Conservation (phyloP, 208 protist genomes). For the Acanthamoeba polyphaga region DNA sequence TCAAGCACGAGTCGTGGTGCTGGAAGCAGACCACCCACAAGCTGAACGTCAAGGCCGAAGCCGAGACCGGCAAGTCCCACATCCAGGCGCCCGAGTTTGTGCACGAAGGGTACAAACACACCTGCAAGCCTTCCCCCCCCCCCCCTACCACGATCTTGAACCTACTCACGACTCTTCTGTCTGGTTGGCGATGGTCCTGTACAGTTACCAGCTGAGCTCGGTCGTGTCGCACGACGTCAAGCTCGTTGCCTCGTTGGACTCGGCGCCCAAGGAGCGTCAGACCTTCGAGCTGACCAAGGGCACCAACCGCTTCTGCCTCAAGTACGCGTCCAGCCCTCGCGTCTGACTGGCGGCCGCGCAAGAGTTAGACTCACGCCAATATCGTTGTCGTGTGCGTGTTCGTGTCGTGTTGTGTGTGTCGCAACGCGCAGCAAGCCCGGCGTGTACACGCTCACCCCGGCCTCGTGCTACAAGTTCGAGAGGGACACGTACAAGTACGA, state of each 20-base stretch:
- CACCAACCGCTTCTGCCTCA: constrained; percentile 68
- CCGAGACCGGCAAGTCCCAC: constrained; percentile 42
- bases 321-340: neutral
- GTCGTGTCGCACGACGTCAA: constrained; percentile 64
- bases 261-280: constrained; percentile 9
- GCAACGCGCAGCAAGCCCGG: neutral
- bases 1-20: constrained; percentile 59
- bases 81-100: constrained; percentile 34
- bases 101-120: neutral
- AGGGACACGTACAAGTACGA: constrained; percentile 67
- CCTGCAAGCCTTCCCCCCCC: neutral
- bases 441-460: constrained; percentile 60
- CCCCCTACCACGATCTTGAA: neutral
- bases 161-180: neutral
- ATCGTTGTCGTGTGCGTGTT: too few relatives aligned
- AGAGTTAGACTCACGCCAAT: neutral
- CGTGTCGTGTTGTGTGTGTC: neutral
- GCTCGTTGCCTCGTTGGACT: constrained; percentile 42
- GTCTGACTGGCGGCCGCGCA: neutral
- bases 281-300: constrained; percentile 65
- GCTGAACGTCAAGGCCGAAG: constrained; percentile 22
- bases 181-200: neutral
- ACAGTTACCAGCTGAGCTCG: constrained; percentile 52
- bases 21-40: constrained; percentile 38
- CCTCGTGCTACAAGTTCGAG: constrained; percentile 71